Conservation (phyloP, 768 basidiomycete genomes). For the Neoboletus magnificus region DNA sequence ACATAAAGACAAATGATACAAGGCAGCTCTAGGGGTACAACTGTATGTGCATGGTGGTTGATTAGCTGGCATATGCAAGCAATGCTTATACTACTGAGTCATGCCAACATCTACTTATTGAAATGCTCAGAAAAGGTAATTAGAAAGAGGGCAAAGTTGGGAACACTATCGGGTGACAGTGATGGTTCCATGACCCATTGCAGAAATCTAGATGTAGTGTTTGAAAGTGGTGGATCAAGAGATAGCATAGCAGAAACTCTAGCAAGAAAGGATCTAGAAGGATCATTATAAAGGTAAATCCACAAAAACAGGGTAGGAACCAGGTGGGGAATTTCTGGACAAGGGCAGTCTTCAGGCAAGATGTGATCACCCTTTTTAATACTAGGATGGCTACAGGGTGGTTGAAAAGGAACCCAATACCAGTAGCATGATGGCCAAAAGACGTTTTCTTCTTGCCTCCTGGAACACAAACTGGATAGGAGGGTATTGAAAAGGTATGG, state of each 20-base stretch:
- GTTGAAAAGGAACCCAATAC: conserved; percentile 7
- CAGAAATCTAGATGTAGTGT: not conserved
- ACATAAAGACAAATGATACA: too few relatives aligned
- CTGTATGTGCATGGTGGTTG: too few relatives aligned
- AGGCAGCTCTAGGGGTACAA: too few relatives aligned
- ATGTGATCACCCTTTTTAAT: not conserved
- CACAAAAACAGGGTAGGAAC: not conserved
- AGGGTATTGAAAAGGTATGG: not conserved
- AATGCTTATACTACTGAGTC: too few relatives aligned
- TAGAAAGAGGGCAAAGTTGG: not conserved
- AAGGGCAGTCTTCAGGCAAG: not conserved
- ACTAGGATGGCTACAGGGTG: conserved; percentile 3
- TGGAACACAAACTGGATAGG: not conserved
- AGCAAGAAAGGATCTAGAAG: not conserved
- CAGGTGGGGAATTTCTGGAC: not conserved
- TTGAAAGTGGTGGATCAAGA: not conserved
- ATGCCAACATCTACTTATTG: not conserved
- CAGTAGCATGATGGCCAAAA: conserved; percentile 4
- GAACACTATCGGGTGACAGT: not conserved
- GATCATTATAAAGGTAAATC: not conserved
- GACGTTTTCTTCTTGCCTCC: not conserved
- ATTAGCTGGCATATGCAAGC: too few relatives aligned
- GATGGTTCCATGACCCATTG: not conserved
- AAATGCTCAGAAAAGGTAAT: not conserved
- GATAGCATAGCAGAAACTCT: not conserved